Percentiles rank a stretch among this genome's conserved stretches.
Conservation (phyloP, 2,329 filamentous ascomycete species). For the Neurospora crassa region DNA sequence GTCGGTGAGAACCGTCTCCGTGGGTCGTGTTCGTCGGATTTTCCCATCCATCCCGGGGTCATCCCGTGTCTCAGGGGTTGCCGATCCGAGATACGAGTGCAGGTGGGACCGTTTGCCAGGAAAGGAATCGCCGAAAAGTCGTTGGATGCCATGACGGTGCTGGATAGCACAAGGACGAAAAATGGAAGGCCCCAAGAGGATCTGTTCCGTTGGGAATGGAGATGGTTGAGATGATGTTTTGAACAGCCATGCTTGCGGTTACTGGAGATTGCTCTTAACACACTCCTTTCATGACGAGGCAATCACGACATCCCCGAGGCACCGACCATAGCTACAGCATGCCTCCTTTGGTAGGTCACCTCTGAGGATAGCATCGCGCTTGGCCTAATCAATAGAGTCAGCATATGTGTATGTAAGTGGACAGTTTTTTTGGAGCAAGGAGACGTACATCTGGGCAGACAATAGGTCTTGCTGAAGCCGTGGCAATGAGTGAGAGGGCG, state of each 20-base stretch:
- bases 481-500: slow-evolving; percentile 18
- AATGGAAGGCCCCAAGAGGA: background rate
- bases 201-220: background rate
- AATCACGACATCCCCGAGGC: slow-evolving; percentile 40
- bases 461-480: slow-evolving; percentile 26
- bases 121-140: background rate
- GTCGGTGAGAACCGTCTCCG: background rate
- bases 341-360: slow-evolving; percentile 37
- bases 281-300: slow-evolving; percentile 26
- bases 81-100: background rate
- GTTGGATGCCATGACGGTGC: background rate
- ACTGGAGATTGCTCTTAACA: background rate
- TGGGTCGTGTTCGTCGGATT: background rate
- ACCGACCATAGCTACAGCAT: slow-evolving; percentile 45
- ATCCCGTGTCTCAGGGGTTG: background rate
- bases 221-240: background rate
- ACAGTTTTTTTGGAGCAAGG: background rate
- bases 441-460: slow-evolving; percentile 28
- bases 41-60: background rate
- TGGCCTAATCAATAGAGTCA: slow-evolving; percentile 18
- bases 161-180: background rate
- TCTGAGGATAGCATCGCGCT: slow-evolving; percentile 35
- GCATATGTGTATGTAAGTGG: background rate
- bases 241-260: background rate
- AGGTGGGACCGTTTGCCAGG: background rate